Base-by-base conservation (phyloP, 176 grass and related monocot genomes). In the Lolium multiflorum region DNA sequence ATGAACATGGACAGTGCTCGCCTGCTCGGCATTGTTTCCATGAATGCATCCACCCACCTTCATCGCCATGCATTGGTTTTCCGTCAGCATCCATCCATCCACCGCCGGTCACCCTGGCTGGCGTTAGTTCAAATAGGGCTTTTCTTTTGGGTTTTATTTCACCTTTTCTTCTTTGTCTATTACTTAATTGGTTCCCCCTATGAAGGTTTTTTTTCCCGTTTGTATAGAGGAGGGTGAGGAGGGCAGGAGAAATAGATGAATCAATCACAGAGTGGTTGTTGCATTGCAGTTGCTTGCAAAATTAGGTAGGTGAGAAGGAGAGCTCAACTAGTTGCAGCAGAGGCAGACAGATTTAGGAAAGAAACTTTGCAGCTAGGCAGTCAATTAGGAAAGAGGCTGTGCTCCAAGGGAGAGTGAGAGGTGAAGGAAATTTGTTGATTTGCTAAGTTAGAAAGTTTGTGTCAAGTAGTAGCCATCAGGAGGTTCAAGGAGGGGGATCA, bases 101-200 rank as follows among this genome's bases (percentile, higher is more conserved):
- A 80, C 80, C 81, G 76, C 85, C 76, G 51, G 85, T 39, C 25
- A 60, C 54, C 39, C 81, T 17, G 81, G 62, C 76, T 12, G 85
- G 62, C 70, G 81, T 77, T 91, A 88, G 89, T 84, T 88, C 28
- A 81, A 43, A 0, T 85, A 88, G 89, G 85, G 71, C 77, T 87
- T 91, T 88, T 84, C 48, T 76, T 74, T 26, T 79, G 86, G 82
- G 77, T 70, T 70, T 88, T 84, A 68, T 61, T 92, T 89, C 82
- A 89, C 14, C 69, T 88, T 81, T 56, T 73, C 84, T 91, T 43
- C 41, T 89, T 88, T 83, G 75, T 86, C 89, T 92, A 92, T 95
- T 95, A 85, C 75, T 95, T 95, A 92, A 95, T 90, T 92, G 77
- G 88, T 95, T 88, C 87, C 93, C 88, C 88, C 83, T 87, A 81